Evolutionary conservation across 2,329 filamentous ascomycete genomes (phyloP).

Genomic region (Sporothrix pallida): DNA sequence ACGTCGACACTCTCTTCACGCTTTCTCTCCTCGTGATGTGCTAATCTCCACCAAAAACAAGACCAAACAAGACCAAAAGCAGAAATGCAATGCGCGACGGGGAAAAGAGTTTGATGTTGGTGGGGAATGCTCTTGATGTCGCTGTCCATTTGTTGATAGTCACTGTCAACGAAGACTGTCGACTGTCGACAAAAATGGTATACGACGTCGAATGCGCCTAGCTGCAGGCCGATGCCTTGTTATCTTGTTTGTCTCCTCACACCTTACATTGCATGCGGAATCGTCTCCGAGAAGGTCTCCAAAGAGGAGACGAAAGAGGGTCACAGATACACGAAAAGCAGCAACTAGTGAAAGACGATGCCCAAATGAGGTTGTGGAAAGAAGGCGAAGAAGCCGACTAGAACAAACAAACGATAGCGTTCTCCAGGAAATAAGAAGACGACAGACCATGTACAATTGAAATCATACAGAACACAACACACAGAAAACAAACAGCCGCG

Average conservation of each 20-base stretch:
- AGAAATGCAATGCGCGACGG: conserved; percentile 23
- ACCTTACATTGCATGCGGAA: not conserved
- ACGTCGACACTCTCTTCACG: not conserved
- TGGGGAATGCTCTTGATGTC: not conserved
- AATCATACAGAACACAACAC: too few species aligned
- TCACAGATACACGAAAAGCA: not conserved
- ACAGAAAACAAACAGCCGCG: conserved; percentile 3
- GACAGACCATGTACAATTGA: too few species aligned
- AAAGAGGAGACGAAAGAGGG: not conserved
- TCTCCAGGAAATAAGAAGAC: not conserved
- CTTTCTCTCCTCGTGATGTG: not conserved
- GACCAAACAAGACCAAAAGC: not conserved
- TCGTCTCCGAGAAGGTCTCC: not conserved
- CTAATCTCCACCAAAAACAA: not conserved
- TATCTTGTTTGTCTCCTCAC: not conserved
- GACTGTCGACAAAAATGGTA: not conserved
- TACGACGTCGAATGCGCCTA: not conserved
- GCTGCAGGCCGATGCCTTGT: not conserved
- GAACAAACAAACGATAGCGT: not conserved
- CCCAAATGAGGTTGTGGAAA: not conserved
- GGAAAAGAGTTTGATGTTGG: conserved; percentile 5
- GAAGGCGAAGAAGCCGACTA: not conserved
- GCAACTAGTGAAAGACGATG: not conserved
- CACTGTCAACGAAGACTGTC: not conserved
- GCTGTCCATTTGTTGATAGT: not conserved